phyloP scores from a whole-genome alignment of 768 basidiomycete genomes.

The Tylopilus sp. region DNA sequence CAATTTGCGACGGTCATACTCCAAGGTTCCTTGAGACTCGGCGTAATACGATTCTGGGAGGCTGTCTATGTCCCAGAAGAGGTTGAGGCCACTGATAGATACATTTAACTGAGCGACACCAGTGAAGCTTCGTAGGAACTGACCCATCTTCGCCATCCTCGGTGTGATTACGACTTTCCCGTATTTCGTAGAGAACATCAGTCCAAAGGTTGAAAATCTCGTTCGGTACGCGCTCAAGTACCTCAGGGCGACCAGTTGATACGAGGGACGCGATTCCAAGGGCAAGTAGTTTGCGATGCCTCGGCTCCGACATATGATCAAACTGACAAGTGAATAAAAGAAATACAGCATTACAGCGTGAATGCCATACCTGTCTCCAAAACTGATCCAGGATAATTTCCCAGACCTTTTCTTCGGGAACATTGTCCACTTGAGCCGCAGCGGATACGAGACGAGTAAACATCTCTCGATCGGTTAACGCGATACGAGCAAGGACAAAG shows the following conservation, averaged over 20 bases:
- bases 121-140: constrained; percentile 1
- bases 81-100: constrained; percentile 37
- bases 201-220: constrained; percentile 88
- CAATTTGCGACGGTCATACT: constrained; percentile 70
- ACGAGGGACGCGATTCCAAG: constrained; percentile 79
- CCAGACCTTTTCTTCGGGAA: constrained; percentile 54
- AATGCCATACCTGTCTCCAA: constrained; percentile 67
- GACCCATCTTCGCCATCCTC: constrained; percentile 38
- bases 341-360: background rate
- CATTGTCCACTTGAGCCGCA: constrained; percentile 45
- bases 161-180: constrained; percentile 53
- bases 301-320: constrained; percentile 86
- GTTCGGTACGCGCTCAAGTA: constrained; percentile 63
- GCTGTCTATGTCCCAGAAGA: constrained; percentile 69
- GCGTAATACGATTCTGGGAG: constrained; percentile 58
- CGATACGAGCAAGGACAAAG: constrained; percentile 71
- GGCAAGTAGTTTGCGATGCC: constrained; percentile 78
- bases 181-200: constrained; percentile 84
- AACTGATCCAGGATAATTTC: constrained; percentile 73
- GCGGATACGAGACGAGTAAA: constrained; percentile 71
- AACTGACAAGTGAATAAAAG: constrained; percentile 48
- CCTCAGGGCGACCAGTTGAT: constrained; percentile 68
- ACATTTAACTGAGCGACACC: background rate
- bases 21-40: constrained; percentile 65
- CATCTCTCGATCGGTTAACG: constrained; percentile 58